Percentiles rank a stretch among this genome's conserved stretches.
phyloP scores from a whole-genome alignment of 306 rosid species.

The Cyamopsis tetragonoloba region DNA sequence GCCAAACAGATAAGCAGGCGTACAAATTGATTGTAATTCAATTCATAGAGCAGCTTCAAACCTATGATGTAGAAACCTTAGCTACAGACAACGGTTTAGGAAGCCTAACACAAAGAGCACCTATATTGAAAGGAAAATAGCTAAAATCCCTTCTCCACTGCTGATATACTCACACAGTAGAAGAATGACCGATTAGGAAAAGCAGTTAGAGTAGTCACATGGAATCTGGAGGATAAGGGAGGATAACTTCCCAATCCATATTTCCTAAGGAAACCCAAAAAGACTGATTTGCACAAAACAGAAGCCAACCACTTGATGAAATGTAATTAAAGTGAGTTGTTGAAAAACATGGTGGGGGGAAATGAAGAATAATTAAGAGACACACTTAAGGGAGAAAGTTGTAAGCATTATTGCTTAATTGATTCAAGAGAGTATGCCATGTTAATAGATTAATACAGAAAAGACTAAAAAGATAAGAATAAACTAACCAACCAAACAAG shows the following conservation, averaged over 20 bases:
- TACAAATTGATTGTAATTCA: background rate
- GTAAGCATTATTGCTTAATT: no score
- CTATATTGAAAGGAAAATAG: background rate
- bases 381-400: no score
- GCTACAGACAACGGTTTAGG: no score
- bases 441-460: no score
- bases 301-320: background rate
- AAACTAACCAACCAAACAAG: no score
- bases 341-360: no score
- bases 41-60: background rate
- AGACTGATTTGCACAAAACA: background rate
- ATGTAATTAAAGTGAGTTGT: background rate
- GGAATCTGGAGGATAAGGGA: background rate
- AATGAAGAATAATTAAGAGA: no score
- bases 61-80: no score
- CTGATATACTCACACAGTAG: background rate
- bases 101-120: background rate
- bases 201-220: background rate
- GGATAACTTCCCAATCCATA: background rate
- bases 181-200: background rate
- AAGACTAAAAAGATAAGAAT: no score
- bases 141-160: background rate
- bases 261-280: background rate
- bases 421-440: no score
- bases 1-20: no score